These are phyloP conservation scores for Pythium apleroticum DNA, from an alignment of 352 stramenopile species.

Conservation along the genomic window DNA sequence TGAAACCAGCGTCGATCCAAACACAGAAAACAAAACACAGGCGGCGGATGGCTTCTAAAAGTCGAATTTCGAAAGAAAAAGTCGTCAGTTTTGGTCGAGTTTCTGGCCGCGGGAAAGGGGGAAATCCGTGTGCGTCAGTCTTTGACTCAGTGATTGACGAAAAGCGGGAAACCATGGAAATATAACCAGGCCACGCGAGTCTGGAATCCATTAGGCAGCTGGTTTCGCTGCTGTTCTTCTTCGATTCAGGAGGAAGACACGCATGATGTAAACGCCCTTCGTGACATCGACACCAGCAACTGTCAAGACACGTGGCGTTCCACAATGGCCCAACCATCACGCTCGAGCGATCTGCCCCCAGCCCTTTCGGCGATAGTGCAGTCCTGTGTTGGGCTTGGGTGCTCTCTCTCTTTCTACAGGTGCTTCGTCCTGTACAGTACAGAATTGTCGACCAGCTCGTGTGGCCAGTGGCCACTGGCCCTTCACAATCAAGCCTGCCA, in stretches of 20 bases:
- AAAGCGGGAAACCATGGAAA: neutral
- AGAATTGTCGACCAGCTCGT: neutral
- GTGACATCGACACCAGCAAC: conserved; percentile 1
- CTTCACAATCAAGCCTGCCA: neutral
- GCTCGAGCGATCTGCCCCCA: neutral
- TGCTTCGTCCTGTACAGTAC: neutral
- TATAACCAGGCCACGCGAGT: neutral
- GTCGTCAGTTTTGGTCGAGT: neutral
- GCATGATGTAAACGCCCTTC: neutral
- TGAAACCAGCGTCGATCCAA: neutral
- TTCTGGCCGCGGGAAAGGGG: neutral
- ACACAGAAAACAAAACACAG: neutral
- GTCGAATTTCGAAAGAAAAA: conserved; percentile 1
- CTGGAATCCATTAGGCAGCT: neutral
- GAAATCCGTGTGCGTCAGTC: neutral
- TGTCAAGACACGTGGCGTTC: conserved; percentile 1
- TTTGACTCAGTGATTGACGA: conserved; percentile 1
- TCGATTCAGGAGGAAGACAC: neutral
- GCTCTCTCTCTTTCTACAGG: neutral
- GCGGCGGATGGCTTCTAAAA: neutral
- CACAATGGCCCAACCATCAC: neutral
- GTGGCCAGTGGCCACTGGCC: neutral
- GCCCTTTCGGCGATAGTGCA: neutral
- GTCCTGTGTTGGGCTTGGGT: neutral
- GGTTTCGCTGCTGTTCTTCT: conserved; percentile 2